phyloP scores from a whole-genome alignment of 2,329 filamentous ascomycete species.

The Cladophialophora bantiana region DNA sequence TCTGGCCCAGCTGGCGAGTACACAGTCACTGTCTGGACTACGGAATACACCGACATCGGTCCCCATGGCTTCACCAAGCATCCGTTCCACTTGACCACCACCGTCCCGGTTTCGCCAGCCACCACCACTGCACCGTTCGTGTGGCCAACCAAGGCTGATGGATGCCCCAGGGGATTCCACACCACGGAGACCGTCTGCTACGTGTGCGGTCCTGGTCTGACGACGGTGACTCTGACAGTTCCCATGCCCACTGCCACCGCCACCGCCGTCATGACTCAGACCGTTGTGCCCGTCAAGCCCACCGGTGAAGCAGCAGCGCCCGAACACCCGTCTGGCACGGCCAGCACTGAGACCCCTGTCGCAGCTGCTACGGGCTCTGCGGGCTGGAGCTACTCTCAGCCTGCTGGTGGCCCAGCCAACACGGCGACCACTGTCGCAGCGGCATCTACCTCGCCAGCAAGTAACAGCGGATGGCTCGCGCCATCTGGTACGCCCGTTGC shows the following conservation, averaged over 20 bases:
- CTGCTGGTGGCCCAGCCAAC: background rate
- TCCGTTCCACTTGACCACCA: constrained; percentile 26
- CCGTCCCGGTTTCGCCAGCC: constrained; percentile 17
- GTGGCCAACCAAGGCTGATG: constrained; percentile 39
- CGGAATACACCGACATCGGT: constrained; percentile 52
- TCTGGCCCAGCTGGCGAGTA: constrained; percentile 2
- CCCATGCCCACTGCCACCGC: constrained; percentile 27
- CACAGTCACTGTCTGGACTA: constrained; percentile 34
- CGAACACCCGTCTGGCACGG: constrained; percentile 1
- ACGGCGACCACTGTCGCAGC: background rate
- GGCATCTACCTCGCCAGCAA: constrained; percentile 6
- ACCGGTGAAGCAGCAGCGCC: constrained; percentile 10
- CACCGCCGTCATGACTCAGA: constrained; percentile 35
- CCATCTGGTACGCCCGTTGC: constrained; percentile 8
- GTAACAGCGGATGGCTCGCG: constrained; percentile 22
- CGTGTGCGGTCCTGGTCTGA: constrained; percentile 43
- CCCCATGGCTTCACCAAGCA: constrained; percentile 51
- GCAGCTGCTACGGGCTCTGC: background rate
- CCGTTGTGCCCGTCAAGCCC: constrained; percentile 23
- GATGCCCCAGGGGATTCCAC: constrained; percentile 49
- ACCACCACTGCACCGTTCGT: constrained; percentile 36
- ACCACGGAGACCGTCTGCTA: constrained; percentile 52
- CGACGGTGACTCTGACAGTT: constrained; percentile 32
- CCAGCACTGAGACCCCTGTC: constrained; percentile 14
- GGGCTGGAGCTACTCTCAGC: background rate